A percentile compares a stretch with the other conserved stretches of the same genome.
Conservation (phyloP, 306 rosid genomes). For the Vigna mungo region DNA sequence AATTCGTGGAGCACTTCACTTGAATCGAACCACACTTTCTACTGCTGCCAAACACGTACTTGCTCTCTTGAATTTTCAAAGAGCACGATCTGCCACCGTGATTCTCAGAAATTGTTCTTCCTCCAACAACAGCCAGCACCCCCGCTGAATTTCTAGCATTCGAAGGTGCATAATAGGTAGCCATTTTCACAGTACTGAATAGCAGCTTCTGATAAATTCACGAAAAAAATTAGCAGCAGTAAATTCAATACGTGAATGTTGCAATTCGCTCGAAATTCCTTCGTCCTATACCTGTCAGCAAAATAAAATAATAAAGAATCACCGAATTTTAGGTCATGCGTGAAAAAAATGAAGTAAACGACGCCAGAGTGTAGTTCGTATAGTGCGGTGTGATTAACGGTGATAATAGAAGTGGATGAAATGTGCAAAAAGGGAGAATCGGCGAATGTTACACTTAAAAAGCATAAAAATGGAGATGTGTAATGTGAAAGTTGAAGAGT, state of each 20-base stretch:
- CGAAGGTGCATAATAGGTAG: slow-evolving; percentile 64
- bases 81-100: slow-evolving; percentile 49
- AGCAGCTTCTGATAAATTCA: slow-evolving; percentile 7
- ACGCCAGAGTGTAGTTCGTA: background rate
- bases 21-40: slow-evolving; percentile 59
- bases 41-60: slow-evolving; percentile 47
- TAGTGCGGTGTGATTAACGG: background rate
- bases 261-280: slow-evolving; percentile 46
- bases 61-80: slow-evolving; percentile 52
- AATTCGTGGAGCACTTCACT: slow-evolving; percentile 62
- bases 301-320: background rate
- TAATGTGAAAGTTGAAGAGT: background rate
- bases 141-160: slow-evolving; percentile 69
- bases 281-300: slow-evolving; percentile 58
- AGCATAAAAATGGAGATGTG: background rate
- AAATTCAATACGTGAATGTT: slow-evolving; percentile 23
- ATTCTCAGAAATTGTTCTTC: slow-evolving; percentile 58
- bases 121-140: slow-evolving; percentile 61
- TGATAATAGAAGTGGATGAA: background rate
- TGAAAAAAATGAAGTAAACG: background rate
- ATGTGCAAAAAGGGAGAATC: background rate
- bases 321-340: slow-evolving; percentile 34
- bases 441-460: background rate
- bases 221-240: background rate
- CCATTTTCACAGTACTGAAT: slow-evolving; percentile 57